Base-by-base conservation (phyloP, 805 yeast genomes). In the Yarrowia bubula region DNA sequence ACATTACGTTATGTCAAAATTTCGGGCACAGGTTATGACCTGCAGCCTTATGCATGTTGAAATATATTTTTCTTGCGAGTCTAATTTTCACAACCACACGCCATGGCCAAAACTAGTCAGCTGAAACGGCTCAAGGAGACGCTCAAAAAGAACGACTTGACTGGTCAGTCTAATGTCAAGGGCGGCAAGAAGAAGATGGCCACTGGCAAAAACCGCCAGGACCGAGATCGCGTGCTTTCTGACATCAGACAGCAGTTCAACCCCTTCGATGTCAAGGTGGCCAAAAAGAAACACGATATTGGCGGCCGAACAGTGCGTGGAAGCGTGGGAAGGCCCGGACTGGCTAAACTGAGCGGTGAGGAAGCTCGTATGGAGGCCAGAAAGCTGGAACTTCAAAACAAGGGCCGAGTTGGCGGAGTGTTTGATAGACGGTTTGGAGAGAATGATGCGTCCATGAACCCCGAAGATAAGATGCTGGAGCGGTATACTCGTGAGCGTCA, bases 401-500 rank as follows among this genome's bases (percentile, higher is more conserved):
- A 86, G 71, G 89, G 90, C 69, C 89, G 83, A 74, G 85, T 81
- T 42, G 97, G 98, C 62, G 90, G 90, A 1, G 72, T 95, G 13
- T 75, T 85, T 2, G 99, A 95, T 79, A 83, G 92, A 69, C 85
- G 97, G 77, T 93, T 95, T 75, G 99, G 99, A 74, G 99, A 95
- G 73, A 83, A 84, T 68, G 87, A 90, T 75, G 75, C 79, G 8
- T 75, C 79, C 55, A 72, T 95, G 79, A 83, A 88, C n/a, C 86
- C 86, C 11, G 98, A 95, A 75, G 97, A 95, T 70, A 90, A 89
- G 75, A 92, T 92, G 97, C 83, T 95, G 77, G 97, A 89, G 73
- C 86, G 99, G 78, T 95, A 91, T 79, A 90, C 97, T 4, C 85
- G 87, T 65, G 98, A 93, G 78, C 83, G 89, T 73, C 96, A 91